Evolutionary conservation across 2,329 filamentous ascomycete genomes (phyloP).

Genomic region (Ophiostoma angusticollis): DNA sequence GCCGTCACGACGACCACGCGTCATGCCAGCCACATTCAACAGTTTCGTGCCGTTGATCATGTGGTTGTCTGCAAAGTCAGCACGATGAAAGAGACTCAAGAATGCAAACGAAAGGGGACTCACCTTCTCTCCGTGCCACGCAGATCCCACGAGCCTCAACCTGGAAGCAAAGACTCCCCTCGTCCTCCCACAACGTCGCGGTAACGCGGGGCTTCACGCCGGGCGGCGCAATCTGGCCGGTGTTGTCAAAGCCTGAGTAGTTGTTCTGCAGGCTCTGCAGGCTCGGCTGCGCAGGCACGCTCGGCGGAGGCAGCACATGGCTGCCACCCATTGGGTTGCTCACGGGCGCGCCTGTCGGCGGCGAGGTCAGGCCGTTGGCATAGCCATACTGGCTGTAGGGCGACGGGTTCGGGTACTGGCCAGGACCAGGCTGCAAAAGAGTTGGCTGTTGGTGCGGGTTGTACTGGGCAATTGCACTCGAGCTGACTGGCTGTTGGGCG

Average conservation of each 20-base stretch:
- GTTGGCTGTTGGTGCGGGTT: conserved; percentile 60
- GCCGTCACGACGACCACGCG: conserved; percentile 82
- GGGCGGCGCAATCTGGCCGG: conserved; percentile 82
- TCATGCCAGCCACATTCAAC: conserved; percentile 96
- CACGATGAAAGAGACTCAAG: neutral
- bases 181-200: conserved; percentile 95
- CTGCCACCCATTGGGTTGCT: conserved; percentile 53
- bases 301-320: conserved; percentile 58
- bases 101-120: conserved; percentile 12
- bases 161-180: conserved; percentile 94
- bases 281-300: conserved; percentile 32
- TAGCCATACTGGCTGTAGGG: conserved; percentile 62
- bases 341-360: conserved; percentile 55
- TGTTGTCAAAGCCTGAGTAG: conserved; percentile 58
- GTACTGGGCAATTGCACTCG: conserved; percentile 62
- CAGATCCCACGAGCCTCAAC: conserved; percentile 94
- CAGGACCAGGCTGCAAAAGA: conserved; percentile 58
- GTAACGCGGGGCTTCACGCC: conserved; percentile 96
- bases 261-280: conserved; percentile 31
- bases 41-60: conserved; percentile 99
- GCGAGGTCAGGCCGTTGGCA: conserved; percentile 65
- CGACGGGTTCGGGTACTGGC: conserved; percentile 50
- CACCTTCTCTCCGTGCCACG: conserved; percentile 85
- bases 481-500: conserved; percentile 64
- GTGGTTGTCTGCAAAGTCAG: conserved; percentile 59